Conservation (phyloP, 306 rosid genomes). For the Medicago truncatula region DNA sequence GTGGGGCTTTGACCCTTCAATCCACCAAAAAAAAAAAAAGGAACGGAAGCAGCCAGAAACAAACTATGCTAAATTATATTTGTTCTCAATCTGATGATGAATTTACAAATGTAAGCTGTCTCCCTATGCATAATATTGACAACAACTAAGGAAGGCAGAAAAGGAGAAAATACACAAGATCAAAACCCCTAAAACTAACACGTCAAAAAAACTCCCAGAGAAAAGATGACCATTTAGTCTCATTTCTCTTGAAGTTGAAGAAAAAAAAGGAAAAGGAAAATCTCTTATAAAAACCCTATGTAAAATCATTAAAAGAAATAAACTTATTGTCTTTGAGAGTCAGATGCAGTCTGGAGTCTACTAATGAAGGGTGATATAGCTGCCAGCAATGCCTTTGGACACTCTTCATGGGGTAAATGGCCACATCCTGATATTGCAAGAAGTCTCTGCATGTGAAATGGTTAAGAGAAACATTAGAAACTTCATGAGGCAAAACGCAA, state of each 20-base stretch:
- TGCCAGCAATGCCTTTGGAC: conserved; percentile 91
- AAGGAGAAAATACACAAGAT: conserved; percentile 45
- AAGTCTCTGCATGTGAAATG: conserved; percentile 67
- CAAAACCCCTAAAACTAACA: conserved; percentile 59
- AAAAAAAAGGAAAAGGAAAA: not conserved
- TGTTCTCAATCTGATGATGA: conserved; percentile 33
- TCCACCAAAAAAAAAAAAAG: not conserved
- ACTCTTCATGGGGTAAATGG: conserved; percentile 97
- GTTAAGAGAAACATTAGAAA: conserved; percentile 27
- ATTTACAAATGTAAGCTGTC: conserved; percentile 46
- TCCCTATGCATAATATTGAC: conserved; percentile 18
- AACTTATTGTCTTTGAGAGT: conserved; percentile 54
- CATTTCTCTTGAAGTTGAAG: conserved; percentile 49
- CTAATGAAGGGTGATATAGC: conserved; percentile 80
- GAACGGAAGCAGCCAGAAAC: conserved; percentile 9
- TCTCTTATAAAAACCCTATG: conserved; percentile 45
- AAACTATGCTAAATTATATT: conserved; percentile 28
- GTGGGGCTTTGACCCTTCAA: not conserved
- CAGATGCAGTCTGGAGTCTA: conserved; percentile 58
- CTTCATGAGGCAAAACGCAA: not conserved
- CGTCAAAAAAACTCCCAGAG: conserved; percentile 58
- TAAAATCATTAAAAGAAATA: conserved; percentile 43
- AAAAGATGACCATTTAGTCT: conserved; percentile 50
- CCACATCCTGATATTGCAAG: conserved; percentile 92
- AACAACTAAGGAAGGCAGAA: not conserved